These are phyloP conservation scores for Gynandropsis gynandra DNA, from an alignment of 345 rosid species.

Conservation along the genomic window DNA sequence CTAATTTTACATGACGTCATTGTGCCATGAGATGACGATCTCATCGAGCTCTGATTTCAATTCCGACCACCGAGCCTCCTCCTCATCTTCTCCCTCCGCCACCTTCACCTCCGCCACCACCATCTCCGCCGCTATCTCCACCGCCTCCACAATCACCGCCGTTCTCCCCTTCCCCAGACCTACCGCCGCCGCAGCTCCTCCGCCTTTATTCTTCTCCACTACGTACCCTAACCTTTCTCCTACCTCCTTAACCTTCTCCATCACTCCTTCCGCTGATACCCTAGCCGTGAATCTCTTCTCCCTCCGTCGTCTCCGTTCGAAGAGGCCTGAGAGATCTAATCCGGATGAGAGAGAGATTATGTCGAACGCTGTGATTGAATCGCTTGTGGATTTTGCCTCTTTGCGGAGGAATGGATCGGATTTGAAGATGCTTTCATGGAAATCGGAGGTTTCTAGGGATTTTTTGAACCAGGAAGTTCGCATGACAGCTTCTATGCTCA, in stretches of 20 bases:
- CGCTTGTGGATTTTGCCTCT: conserved; percentile 15
- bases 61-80: conserved; percentile 48
- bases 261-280: conserved; percentile 41
- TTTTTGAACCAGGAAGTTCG: conserved; percentile 52
- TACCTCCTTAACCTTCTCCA: conserved; percentile 46
- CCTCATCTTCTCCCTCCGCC: conserved; percentile 39
- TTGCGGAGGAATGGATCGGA: conserved; percentile 5
- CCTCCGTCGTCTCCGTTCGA: conserved; percentile 38
- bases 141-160: conserved; percentile 41
- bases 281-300: conserved; percentile 54
- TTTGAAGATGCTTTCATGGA: not conserved
- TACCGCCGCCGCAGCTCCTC: conserved; percentile 22
- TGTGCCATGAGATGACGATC: conserved; percentile 57
- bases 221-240: conserved; percentile 63
- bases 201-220: conserved; percentile 51
- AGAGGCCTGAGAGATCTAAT: conserved; percentile 59
- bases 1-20: conserved; percentile 14
- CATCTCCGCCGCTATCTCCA: conserved; percentile 40
- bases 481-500: conserved; percentile 45
- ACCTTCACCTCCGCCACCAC: conserved; percentile 53
- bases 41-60: conserved; percentile 54
- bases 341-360: conserved; percentile 67
- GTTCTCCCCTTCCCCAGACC: conserved; percentile 56
- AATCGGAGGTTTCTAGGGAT: conserved; percentile 11
- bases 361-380: conserved; percentile 55